Evolutionary conservation across 495 filamentous ascomycete species (phyloP), one percentile per base, ranked within the genome.

Genomic region (Talaromyces nanjingensis): DNA sequence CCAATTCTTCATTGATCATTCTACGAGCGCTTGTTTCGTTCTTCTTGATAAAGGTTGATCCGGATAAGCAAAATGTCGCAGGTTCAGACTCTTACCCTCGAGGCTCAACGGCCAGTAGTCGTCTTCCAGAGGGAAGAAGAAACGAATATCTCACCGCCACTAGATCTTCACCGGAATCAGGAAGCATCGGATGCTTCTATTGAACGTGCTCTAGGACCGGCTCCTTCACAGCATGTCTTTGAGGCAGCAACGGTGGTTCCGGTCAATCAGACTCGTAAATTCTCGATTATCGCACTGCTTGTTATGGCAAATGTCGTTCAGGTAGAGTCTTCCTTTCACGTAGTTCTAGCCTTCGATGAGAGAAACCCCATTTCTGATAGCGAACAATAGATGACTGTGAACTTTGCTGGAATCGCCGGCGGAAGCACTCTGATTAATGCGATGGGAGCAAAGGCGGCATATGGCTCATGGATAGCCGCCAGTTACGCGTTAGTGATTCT

Each of bases 401-500:
- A 72, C 49, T 74, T 74, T 31, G 65, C 72, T 2, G 72, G 70
- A 0, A 59, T 72, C 42, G 72, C 72, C 22, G 72, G 72, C n/a
- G 72, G 72, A n/a, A 70, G 66, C 22, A 58, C 47, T n/a, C 63
- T 74, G 42, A 67, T 60, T 34, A 37, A 71, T 42, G 63, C 72
- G 9, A 65, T 74, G 47, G 59, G 65, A 3, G 66, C 64, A 5
- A 60, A 72, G 3, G 49, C 65, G 16, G 55, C 69, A 9, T 72
- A 70, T 60, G 70, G 70, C 2, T 69, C 69, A 9, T 74, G 72
- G 72, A 72, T 72, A 6, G 72, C 63, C 8, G 72, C 72, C 45
- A 74, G 72, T 57, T 74, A 74, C 64, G 67, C 66, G 72, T 72
- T 49, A 59, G 67, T 22, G 33, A 12, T 42, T 49, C 24, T 5